These are phyloP conservation scores for Cladosporium sp. DNA, from an alignment of 2,329 filamentous ascomycete genomes.

Conservation along the genomic window DNA sequence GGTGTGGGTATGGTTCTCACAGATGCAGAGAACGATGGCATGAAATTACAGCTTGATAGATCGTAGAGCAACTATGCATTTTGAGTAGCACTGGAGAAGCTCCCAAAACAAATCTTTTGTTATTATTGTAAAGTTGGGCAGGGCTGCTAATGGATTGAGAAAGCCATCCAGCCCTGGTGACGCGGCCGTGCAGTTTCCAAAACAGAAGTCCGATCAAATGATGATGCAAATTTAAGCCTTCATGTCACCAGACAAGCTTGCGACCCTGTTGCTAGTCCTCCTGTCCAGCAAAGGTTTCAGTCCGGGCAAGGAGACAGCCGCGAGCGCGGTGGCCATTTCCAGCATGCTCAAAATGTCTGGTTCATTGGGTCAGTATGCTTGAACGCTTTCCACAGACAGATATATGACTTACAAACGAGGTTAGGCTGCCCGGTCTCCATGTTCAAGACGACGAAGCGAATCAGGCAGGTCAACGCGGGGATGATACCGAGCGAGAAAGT, in stretches of 20 bases:
- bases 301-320: constrained; percentile 23
- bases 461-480: constrained; percentile 32
- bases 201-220: not conserved
- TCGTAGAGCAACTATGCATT: not conserved
- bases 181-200: not conserved
- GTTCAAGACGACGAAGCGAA: constrained; percentile 31
- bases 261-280: not conserved
- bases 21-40: not conserved
- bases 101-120: not conserved
- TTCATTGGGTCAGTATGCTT: not conserved
- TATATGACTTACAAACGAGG: constrained; percentile 26
- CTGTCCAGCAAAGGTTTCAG: constrained; percentile 23
- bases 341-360: constrained; percentile 22
- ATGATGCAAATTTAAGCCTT: not conserved
- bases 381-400: not conserved
- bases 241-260: not conserved
- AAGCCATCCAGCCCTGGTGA: not conserved
- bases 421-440: constrained; percentile 35
- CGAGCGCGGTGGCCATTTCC: constrained; percentile 23
- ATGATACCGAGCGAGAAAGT: constrained; percentile 33
- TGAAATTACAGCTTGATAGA: not conserved
- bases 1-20: not conserved
- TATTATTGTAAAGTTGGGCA: not conserved
- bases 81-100: not conserved
- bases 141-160: not conserved